Percentiles rank a stretch among this genome's conserved stretches.
Evolutionary conservation across 2,329 filamentous ascomycete species (phyloP).

Genomic region (Ophiosphaerella herpotricha): DNA sequence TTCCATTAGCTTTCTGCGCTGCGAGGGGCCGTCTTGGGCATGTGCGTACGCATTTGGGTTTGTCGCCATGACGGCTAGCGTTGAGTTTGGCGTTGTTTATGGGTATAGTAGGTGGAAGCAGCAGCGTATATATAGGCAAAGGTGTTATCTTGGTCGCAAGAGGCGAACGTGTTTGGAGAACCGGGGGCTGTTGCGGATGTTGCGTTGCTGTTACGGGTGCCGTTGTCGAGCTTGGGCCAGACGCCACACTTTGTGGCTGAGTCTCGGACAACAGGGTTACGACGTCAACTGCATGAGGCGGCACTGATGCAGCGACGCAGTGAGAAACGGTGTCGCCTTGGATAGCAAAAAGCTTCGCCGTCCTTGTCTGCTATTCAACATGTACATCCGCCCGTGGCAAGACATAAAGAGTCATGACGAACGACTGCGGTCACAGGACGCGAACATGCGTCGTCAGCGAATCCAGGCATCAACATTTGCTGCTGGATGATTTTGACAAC

Average conservation of each 20-base stretch:
- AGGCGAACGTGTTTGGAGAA: conserved; percentile 24
- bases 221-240: conserved; percentile 16
- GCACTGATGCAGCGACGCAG: no score
- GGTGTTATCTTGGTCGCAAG: conserved; percentile 17
- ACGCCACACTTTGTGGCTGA: conserved; percentile 9
- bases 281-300: no score
- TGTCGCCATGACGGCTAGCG: conserved; percentile 45
- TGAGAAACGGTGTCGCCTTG: not conserved
- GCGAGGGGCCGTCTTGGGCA: conserved; percentile 19
- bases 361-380: not conserved
- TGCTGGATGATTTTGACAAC: conserved; percentile 6
- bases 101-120: conserved; percentile 4
- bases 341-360: not conserved
- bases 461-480: conserved; percentile 40
- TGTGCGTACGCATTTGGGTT: conserved; percentile 48
- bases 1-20: conserved; percentile 31
- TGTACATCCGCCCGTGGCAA: no score
- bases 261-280: not conserved
- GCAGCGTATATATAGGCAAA: conserved; percentile 5
- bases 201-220: conserved; percentile 24
- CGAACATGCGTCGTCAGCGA: conserved; percentile 41
- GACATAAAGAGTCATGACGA: conserved; percentile 12
- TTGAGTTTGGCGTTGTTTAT: conserved; percentile 4
- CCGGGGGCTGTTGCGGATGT: conserved; percentile 18
- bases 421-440: conserved; percentile 29